Evolutionary conservation across 1,284 basidiomycete genomes (phyloP).

Genomic region (Malassezia arunalokei): DNA sequence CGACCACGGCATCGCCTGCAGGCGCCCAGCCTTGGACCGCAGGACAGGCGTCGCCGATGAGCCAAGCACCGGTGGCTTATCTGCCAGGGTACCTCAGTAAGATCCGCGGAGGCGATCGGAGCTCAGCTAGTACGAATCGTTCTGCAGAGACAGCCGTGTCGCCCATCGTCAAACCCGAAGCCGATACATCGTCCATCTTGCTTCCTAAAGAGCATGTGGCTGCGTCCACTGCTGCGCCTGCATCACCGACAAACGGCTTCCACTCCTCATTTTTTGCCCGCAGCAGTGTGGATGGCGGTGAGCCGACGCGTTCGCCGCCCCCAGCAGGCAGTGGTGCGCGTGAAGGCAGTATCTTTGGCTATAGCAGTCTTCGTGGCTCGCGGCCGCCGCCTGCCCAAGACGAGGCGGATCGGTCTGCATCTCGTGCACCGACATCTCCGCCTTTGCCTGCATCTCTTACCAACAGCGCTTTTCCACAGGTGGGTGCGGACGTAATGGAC

Average conservation of each 20-base stretch:
- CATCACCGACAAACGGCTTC: conserved; percentile 23
- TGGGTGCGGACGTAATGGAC: conserved; percentile 3
- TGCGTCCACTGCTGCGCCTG: conserved; percentile 15
- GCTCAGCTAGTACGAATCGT: conserved; percentile 1
- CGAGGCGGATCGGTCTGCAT: conserved; percentile 6
- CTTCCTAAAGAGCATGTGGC: conserved; percentile 18
- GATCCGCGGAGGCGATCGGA: conserved; percentile 4
- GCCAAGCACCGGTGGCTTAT: conserved; percentile 15
- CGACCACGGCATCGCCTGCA: background rate
- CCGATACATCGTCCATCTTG: conserved; percentile 18
- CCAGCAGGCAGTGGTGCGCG: conserved; percentile 19
- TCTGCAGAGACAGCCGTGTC: conserved; percentile 1
- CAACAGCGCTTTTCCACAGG: background rate
- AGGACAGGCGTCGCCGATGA: conserved; percentile 12
- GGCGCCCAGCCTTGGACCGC: background rate
- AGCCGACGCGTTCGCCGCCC: conserved; percentile 12
- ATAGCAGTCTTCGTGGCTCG: conserved; percentile 26
- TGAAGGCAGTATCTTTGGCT: conserved; percentile 33
- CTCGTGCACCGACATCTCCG: conserved; percentile 5
- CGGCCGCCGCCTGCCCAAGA: background rate
- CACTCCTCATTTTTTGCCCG: conserved; percentile 32
- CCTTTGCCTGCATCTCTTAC: background rate
- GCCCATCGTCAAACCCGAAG: conserved; percentile 5
- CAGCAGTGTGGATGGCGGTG: conserved; percentile 13
- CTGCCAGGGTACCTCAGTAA: conserved; percentile 15